Conservation (phyloP, 805 yeast species). For the Saccharomycopsis babjevae region DNA sequence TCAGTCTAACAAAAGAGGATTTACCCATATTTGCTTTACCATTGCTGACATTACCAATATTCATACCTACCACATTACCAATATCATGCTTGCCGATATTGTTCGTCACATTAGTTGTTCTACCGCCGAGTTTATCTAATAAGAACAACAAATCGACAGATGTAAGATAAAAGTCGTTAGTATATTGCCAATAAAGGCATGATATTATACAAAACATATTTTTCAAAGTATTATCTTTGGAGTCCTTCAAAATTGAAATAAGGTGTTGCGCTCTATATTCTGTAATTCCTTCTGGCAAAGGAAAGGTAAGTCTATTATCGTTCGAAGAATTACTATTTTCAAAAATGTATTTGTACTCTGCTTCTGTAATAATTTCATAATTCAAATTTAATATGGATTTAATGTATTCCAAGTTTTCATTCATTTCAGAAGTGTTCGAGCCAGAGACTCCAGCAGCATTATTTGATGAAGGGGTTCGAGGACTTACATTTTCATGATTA, state of each 20-base stretch:
- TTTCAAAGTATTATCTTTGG: slow-evolving; percentile 24
- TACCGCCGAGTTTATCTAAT: slow-evolving; percentile 31
- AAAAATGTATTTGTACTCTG: slow-evolving; percentile 23
- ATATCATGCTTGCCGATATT: slow-evolving; percentile 2
- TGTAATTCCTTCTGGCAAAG: not conserved
- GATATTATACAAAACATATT: slow-evolving; percentile 34
- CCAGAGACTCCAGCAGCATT: not conserved
- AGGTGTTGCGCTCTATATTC: slow-evolving; percentile 16
- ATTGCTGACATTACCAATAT: not conserved
- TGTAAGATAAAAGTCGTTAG: slow-evolving; percentile 38
- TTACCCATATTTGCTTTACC: slow-evolving; percentile 2
- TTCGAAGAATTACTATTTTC: slow-evolving; percentile 19
- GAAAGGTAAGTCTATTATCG: not conserved
- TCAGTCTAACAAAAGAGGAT: not conserved
- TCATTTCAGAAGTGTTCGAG: not conserved
- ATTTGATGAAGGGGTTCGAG: not conserved
- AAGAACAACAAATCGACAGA: slow-evolving; percentile 48
- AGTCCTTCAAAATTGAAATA: slow-evolving; percentile 28
- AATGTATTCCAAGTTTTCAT: slow-evolving; percentile 15
- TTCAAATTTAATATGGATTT: slow-evolving; percentile 11
- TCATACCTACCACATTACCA: not conserved
- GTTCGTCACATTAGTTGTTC: slow-evolving; percentile 14
- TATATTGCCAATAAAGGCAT: slow-evolving; percentile 45
- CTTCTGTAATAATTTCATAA: slow-evolving; percentile 12
- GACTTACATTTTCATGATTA: not conserved